Evolutionary conservation across 495 filamentous ascomycete species (phyloP).

Genomic region (Chaetomidium leptoderma): DNA sequence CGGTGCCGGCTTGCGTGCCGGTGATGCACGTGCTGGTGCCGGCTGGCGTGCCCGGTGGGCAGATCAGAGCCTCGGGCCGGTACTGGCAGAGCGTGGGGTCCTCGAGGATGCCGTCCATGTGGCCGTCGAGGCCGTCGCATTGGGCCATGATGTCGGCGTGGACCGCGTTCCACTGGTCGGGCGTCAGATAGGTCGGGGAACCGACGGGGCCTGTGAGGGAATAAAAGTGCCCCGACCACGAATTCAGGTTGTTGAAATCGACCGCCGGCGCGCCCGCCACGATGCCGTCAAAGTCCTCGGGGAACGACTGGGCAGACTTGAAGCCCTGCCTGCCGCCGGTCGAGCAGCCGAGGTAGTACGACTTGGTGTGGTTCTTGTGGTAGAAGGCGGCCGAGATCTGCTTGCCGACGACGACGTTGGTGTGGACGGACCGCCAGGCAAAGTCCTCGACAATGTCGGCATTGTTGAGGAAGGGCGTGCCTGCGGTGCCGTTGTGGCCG

Average conservation of each 20-base stretch:
- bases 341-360: slow-evolving; percentile 56
- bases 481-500: slow-evolving; percentile 7
- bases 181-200: slow-evolving; percentile 49
- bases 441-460: slow-evolving; percentile 31
- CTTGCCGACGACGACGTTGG: slow-evolving; percentile 45
- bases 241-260: slow-evolving; percentile 34
- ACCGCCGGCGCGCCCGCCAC: slow-evolving; percentile 40
- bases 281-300: slow-evolving; percentile 62
- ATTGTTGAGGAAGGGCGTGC: background rate
- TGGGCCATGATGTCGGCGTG: slow-evolving; percentile 57
- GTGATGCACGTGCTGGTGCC: slow-evolving; percentile 50
- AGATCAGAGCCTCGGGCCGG: slow-evolving; percentile 51
- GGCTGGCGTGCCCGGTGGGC: slow-evolving; percentile 28
- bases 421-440: slow-evolving; percentile 51
- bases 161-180: slow-evolving; percentile 49
- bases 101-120: slow-evolving; percentile 61
- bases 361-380: slow-evolving; percentile 42
- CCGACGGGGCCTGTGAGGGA: slow-evolving; percentile 24
- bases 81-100: slow-evolving; percentile 57
- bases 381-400: slow-evolving; percentile 37
- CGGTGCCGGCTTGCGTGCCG: slow-evolving; percentile 51
- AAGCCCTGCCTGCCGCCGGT: slow-evolving; percentile 57
- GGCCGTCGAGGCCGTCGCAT: slow-evolving; percentile 62
- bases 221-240: slow-evolving; percentile 1
- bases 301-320: slow-evolving; percentile 49